Evolutionary conservation across 139 green algal genomes (phyloP).

Genomic region (Eudorina sp.): DNA sequence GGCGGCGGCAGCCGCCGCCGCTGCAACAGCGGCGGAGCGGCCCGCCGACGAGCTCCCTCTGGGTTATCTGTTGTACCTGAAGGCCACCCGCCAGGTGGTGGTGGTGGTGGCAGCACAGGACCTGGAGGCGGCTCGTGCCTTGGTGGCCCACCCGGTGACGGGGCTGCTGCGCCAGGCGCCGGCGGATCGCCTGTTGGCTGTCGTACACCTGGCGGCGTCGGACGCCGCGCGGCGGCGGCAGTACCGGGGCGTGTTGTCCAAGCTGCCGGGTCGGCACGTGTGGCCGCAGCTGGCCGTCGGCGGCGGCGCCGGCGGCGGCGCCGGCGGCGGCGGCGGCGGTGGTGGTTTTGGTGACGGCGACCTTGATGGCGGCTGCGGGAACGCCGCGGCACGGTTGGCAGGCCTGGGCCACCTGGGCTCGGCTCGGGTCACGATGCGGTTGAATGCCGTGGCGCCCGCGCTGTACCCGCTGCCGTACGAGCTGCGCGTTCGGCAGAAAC

Average conservation of each 20-base stretch:
- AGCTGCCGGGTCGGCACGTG: conserved; percentile 62
- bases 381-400: background rate
- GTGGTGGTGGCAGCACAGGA: background rate
- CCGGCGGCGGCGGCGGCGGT: background rate
- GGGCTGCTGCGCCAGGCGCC: conserved; percentile 15
- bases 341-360: background rate
- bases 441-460: conserved; percentile 60
- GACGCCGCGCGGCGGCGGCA: background rate
- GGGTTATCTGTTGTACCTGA: conserved; percentile 9
- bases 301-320: background rate
- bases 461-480: conserved; percentile 73
- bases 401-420: conserved; percentile 48
- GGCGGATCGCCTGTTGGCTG: conserved; percentile 39
- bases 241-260: conserved; percentile 38
- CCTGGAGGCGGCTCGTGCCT: background rate
- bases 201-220: conserved; percentile 54
- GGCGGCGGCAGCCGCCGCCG: background rate
- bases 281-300: background rate
- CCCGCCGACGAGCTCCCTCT: background rate
- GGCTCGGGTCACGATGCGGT: conserved; percentile 54
- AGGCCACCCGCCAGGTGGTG: background rate
- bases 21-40: background rate
- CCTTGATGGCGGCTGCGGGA: background rate
- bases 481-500: background rate
- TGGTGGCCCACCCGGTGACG: conserved; percentile 2